Base-by-base conservation (phyloP, 2,329 filamentous ascomycete species). In the Pseudocercospora musae region DNA sequence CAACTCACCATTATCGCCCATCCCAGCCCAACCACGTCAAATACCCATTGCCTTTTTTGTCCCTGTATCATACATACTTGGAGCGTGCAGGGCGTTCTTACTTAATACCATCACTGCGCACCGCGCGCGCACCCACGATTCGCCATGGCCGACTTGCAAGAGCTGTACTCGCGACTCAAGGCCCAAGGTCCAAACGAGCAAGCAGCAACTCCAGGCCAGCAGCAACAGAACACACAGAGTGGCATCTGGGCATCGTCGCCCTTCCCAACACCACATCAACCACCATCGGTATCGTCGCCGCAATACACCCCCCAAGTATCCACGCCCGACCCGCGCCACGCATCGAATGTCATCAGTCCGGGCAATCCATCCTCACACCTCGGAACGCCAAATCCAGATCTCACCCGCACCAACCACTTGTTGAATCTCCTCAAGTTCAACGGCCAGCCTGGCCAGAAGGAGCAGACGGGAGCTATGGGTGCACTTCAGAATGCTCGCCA, bases 371-470 rank as follows among this genome's bases (percentile, higher is more conserved):
- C 82, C 60, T 77, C 68, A 73, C 55, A 56, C 25, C 63, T 70
- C 64, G 78, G 78, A 75, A 77, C 74, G 66, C 76, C 74, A 63
- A 75, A 69, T 57, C 76, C 74, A 71, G 69, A 71, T 33, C 74
- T 73, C 62, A 74, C 68, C 63, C 68, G 73, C 13, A 69, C 74
- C 42, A 73, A 72, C 65, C 85, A 84, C 70, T 75, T 90, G 67
- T 80, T 90, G 62, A 89, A 84, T 70, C 75, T 90, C 64, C 80
- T 90, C 66, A 87, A 87, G 74, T 89, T 87, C 76, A 87, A 83
- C 64, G 80, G 84, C 67, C 76, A 80, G 68, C 18, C 69, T 20
- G 61, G 65, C 25, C 66, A 40, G 37, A 40, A 40, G 37, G 72
- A 71, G 46, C 65, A 44, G 57, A 62, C 66, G 66, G 75, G 73